Base-by-base conservation (phyloP, 352 stramenopile species). In the Globisporangium yorkense region DNA sequence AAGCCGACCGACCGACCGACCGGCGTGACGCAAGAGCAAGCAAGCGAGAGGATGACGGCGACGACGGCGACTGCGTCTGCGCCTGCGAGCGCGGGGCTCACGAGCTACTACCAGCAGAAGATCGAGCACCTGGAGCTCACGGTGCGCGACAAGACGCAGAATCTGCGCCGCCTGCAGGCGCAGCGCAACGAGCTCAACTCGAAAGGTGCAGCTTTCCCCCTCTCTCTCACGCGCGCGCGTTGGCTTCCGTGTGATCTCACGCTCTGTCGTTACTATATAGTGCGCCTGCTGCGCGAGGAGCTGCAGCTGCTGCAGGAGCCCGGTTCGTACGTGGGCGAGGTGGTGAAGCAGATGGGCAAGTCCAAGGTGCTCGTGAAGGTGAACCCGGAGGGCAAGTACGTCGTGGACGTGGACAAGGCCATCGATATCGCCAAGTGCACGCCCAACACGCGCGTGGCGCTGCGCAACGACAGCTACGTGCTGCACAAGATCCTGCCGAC, bases 271-370 rank as follows among this genome's bases (percentile, higher is more conserved):
- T 9, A n/a, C 31, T 45, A 13, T 2, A 18, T 55, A 94, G 96
- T 99, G n/a, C 89, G 96, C 13, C 83, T 99, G 71, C 82, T 99
- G 39, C 92, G 97, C 44, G 97, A 99, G 61, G 97, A 99, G 81
- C 82, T 99, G 39, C 88, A 99, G 69, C 79, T 99, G 72, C 81
- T 99, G 35, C 96, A 99, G 73, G 97, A 99, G 68, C 96, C 97
- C 0, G 97, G 97, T 21, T 98, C 88, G 51, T 99, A 99, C 59
- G 97, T 99, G 41, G 97, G 97, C 56, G 97, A 99, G 73, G 97
- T 99, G 43, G 96, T 99, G 18, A 99, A 99, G 80, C 88, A 98
- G 65, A 99, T 99, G 97, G 96, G 96, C 64, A 98, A 99, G 80
- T 98, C 97, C 59, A 99, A 99, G 70, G 96, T 99, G 27, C 78